Base-by-base conservation (phyloP, 257 asterid genomes). In the Datura wrightii region DNA sequence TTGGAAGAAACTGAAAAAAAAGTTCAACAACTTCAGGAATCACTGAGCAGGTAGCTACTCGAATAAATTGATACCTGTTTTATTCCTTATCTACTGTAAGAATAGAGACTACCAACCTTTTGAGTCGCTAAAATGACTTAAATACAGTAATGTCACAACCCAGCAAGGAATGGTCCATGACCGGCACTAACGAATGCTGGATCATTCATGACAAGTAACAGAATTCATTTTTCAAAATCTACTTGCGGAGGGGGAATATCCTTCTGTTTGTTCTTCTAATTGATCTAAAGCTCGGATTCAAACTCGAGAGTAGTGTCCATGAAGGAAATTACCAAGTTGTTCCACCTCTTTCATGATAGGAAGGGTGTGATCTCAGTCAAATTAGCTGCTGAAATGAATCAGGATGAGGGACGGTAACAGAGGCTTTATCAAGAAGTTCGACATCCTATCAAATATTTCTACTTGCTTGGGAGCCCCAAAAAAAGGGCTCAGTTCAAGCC, bases 1-100 rank as follows among this genome's bases (percentile, higher is more conserved):
- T 85, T 97, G 84, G 99, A 95, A 84, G 99, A 97, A 87, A 89
- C 97, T 74, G 97, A 97, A 87, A 97, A 84, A 86, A 88, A 89
- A 88, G 95, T 91, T 83, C 89, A 90, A 41, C 95, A 94, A 84
- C 94, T 95, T 89, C 98, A 97, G 94, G 98, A 95, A 85, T 90
- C 98, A 85, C 81, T 94, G 89, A 94, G 84, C 93, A 97, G 98
- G 99, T 95, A 89, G 79, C 82, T 50, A 76, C 62, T 76, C 24
- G 8, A 76, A 76, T 14, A 76, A 50, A 76, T 76, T 52, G 19
- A 13, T 76, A 76, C 14, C 39, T 50, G 82, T 76, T 78, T 15
- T 78, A 78, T 34, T 52, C 63, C 63, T 52, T 52, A 15, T 50
- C 8, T 52, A 52, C 44, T 50, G 31, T 14, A 34, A 52, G 46